Base-by-base conservation (phyloP, 2,329 filamentous ascomycete species). In the Epichloe glyceriae region DNA sequence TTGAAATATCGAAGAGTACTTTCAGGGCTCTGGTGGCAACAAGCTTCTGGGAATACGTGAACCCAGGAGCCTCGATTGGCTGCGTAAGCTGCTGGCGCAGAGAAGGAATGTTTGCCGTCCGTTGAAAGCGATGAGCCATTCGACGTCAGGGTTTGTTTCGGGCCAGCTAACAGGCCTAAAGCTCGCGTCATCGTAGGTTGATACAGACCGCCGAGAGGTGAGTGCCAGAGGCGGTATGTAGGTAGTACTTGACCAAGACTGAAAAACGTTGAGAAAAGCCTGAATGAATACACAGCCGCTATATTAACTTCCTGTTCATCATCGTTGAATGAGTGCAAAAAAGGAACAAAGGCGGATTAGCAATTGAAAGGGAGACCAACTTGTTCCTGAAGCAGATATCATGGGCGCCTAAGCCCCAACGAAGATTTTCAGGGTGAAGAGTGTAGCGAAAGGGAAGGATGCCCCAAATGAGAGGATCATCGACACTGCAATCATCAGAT, bases 381-480 rank as follows among this genome's bases (percentile, higher is more conserved):
- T 80, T 83, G 63, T 88, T 91, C 61, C 83, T 84, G 67, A 94
- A 98, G 70, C 90, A 96, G 53, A 98, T 90, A 67, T 98, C 93
- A 65, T 96, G 88, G 60, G 89, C 94, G 22, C 88, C 93, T 50
- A 98, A 77, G 10, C 84, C 82, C 88, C 90, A 97, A 64, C 93
- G 81, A 61, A 89, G 75, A 63, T 90, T 93, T 51, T 77, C 73
- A 19, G 86, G 80, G 53, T 83, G 80, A 61, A 86, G 81, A 56
- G 79, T 72, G 62, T 93, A 88, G 47, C 78, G 75, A 44, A 87
- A 66, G 1, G 93, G 93, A 4, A 98, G 71, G 37, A 88, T 80
- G 17, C 91, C 93, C 91, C 91, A 98, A 58, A 96, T 82, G 52
- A 97, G 70, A 26, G 93, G 93, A 70, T 98, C 93, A 68, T 98